These are phyloP conservation scores for Triticum dicoccoides DNA, from an alignment of 176 grass and related monocot species.

Conservation along the genomic window DNA sequence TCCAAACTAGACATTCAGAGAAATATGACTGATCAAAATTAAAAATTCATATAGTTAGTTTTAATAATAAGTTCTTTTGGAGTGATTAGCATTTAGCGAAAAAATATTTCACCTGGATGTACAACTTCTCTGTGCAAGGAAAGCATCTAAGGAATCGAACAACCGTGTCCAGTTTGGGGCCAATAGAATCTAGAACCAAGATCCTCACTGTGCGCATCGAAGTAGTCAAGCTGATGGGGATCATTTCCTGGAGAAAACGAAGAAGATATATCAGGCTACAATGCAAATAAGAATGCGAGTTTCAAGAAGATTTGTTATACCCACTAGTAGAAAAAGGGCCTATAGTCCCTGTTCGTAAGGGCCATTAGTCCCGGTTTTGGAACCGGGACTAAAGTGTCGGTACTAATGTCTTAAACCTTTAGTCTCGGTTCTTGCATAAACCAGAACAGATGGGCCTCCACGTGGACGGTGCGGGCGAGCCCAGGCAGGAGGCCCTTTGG, in stretches of 20 bases:
- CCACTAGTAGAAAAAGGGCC: not conserved
- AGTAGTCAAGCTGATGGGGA: not conserved
- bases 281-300: not conserved
- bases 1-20: not conserved
- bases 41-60: not conserved
- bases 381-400: too few species aligned
- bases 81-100: too few species aligned
- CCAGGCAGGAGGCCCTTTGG: too few species aligned
- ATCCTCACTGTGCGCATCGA: not conserved
- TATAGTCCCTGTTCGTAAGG: too few species aligned
- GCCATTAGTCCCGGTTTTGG: too few species aligned
- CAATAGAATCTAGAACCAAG: not conserved
- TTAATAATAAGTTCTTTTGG: too few species aligned
- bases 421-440: too few species aligned
- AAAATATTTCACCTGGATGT: not conserved
- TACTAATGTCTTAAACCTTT: too few species aligned
- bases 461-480: too few species aligned
- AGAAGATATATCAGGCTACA: too few species aligned
- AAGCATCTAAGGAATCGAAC: slow-evolving; percentile 1
- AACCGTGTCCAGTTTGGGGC: not conserved
- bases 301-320: not conserved
- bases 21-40: not conserved
- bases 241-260: not conserved
- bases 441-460: too few species aligned
- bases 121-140: slow-evolving; percentile 6